Base-by-base conservation (phyloP, 192 early-diverging fungal genomes). In the Umbelopsis sp. region DNA sequence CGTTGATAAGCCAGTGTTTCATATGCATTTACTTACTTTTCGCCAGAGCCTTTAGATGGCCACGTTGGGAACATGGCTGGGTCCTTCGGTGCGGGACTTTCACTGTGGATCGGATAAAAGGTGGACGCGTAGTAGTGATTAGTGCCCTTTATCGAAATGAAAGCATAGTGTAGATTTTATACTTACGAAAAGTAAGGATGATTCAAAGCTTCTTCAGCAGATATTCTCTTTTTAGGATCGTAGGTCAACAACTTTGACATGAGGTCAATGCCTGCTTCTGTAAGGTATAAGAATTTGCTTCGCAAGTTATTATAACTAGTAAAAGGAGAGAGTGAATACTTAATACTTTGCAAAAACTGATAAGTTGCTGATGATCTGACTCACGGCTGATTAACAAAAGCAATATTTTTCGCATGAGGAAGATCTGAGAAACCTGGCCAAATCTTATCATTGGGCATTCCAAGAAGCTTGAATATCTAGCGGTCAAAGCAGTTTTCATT, bases 11-110 rank as follows among this genome's bases (percentile, higher is more conserved):
- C 4, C 7, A 1, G 12, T 41, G 7, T 6, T 5, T 11, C 32
- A 26, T 32, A 21, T 22, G 32, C n/a, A 21, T 22, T 17, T 2
- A 71, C 73, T 69, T 82, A 86, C 85, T 78, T 84, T 69, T 90
- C 87, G 24, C 86, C 83, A 31, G 76, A 71, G 1, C 83, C 80
- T 71, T 91, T 91, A 6, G 93, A 89, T 0, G 97, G 97, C 87
- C 93, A 98, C 0, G 95, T 96, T 9, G 97, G 96, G 75, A 99
- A 98, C 82, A 97, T 82, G 44, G 90, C 87, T 4, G 96, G 94
- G 74, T 97, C 91, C 78, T 98, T 97, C 22, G 97, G 95, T 26
- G 85, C 81, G 21, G 97, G 96, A 44, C 80, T 80, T 69, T 96
- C 95, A 1, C 89, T 91, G 68, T 8, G 65, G 7, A 20, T 24